Conservation (phyloP, 768 basidiomycete genomes). For the Exsudoporus frostii region DNA sequence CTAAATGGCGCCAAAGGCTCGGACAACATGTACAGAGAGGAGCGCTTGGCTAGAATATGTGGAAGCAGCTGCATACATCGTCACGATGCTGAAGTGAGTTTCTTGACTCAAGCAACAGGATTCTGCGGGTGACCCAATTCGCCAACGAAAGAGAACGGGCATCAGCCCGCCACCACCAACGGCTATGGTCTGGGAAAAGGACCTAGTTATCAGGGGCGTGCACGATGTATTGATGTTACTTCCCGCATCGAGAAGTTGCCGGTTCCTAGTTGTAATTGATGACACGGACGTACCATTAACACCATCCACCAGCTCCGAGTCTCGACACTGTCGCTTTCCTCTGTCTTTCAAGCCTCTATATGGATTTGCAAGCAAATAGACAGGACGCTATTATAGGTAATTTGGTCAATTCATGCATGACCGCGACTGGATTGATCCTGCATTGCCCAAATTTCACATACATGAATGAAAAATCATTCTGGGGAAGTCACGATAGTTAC, state of each 20-base stretch:
- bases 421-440: background rate
- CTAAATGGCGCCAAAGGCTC: background rate
- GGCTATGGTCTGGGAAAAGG: background rate
- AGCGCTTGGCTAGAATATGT: background rate
- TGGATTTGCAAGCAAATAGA: background rate
- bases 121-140: background rate
- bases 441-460: background rate
- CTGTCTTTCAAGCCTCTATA: background rate
- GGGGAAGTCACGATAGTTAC: slow-evolving; percentile 13
- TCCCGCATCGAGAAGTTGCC: background rate
- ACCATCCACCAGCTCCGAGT: background rate
- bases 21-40: background rate
- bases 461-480: background rate
- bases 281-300: background rate
- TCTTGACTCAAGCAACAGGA: background rate
- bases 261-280: slow-evolving; percentile 1
- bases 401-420: background rate
- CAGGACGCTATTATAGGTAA: background rate
- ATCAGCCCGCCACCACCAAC: background rate
- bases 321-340: background rate
- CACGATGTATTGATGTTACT: background rate
- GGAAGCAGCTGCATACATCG: background rate
- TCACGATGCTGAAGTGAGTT: background rate
- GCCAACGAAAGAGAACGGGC: background rate
- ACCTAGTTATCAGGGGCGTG: background rate